Base-by-base conservation (phyloP, 805 yeast genomes). In the Candida caryicola region DNA sequence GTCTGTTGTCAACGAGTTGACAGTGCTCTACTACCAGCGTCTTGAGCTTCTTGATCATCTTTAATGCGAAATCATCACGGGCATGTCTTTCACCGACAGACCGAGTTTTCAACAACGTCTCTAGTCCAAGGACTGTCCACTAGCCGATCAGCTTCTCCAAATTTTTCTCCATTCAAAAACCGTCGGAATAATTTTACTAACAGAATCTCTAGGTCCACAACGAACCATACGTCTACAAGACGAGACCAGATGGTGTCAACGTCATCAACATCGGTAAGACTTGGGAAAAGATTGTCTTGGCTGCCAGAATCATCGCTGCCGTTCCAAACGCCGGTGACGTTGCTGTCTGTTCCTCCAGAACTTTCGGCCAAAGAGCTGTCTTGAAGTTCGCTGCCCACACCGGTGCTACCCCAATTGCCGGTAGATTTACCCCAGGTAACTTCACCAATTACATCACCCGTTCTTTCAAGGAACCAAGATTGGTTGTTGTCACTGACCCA, bases 381-480 rank as follows among this genome's bases (percentile, higher is more conserved):
- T 84, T 93, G 75, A 93, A 93, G 81, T 93, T 85, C 69, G 97
- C 99, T 69, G 87, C 96, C 63, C 98, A 93, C 90, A 90, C 98
- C 63, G 98, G 98, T 76, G 96, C 99, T 60, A 91, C 98, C 60
- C 90, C 99, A 71, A 91, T 93, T 78, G 99, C 99, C 63, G 99
- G 99, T 78, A 89, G 99, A 81, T 93, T 93, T 86, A 93, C 99
- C 64, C 99, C 99, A 77, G 99, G 99, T 87, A 83, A 85, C 80
- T 93, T 93, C 93, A 93, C 99, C 73, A 93, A 93, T 82, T 93
- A 93, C 81, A 93, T 91, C 81, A 93, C 99, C 76, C 91, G 97
- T 79, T 88, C 97, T 62, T 93, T 93, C 96, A 93, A 91, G 81
- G 99, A 93, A 82, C 99, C 99, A 82, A 88, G 99, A 81, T 84